A percentile compares a stretch with the other conserved stretches of the same genome.
Evolutionary conservation across 73 alveolate species (phyloP).

Genomic region (Breviolum minutum): DNA sequence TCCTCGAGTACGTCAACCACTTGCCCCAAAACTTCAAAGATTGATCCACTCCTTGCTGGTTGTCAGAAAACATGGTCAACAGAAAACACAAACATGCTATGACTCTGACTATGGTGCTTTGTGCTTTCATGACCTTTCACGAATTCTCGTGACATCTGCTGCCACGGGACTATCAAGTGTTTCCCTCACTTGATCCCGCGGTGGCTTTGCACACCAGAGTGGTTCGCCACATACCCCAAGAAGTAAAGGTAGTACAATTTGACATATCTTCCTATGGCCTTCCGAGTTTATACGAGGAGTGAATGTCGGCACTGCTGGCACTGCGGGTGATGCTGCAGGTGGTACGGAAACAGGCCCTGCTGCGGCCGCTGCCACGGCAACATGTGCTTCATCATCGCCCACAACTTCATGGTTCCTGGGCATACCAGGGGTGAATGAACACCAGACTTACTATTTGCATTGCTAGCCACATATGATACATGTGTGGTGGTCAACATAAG

Average conservation of each 20-base stretch:
- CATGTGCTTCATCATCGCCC: background rate
- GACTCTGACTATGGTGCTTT: background rate
- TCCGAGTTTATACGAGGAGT: background rate
- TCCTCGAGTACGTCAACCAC: background rate
- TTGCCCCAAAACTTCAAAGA: conserved; percentile 25
- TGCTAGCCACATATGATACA: too few species aligned
- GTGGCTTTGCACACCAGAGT: background rate
- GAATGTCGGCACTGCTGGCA: background rate
- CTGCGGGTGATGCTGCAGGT: background rate
- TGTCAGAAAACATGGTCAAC: background rate
- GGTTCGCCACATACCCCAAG: background rate
- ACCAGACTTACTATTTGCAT: too few species aligned
- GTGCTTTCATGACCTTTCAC: too few species aligned
- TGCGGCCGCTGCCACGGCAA: background rate
- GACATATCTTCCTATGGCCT: conserved; percentile 19
- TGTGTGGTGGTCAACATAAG: too few species aligned
- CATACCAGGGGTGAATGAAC: too few species aligned
- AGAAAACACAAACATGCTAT: background rate
- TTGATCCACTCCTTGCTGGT: background rate
- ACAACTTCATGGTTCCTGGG: background rate
- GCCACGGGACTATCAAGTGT: background rate
- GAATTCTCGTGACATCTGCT: background rate
- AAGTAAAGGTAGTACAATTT: background rate
- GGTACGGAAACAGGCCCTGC: background rate
- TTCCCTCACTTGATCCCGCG: conserved; percentile 31